These are phyloP conservation scores for Rostrohypoxylon terebratum DNA, from an alignment of 495 filamentous ascomycete genomes.

Conservation along the genomic window DNA sequence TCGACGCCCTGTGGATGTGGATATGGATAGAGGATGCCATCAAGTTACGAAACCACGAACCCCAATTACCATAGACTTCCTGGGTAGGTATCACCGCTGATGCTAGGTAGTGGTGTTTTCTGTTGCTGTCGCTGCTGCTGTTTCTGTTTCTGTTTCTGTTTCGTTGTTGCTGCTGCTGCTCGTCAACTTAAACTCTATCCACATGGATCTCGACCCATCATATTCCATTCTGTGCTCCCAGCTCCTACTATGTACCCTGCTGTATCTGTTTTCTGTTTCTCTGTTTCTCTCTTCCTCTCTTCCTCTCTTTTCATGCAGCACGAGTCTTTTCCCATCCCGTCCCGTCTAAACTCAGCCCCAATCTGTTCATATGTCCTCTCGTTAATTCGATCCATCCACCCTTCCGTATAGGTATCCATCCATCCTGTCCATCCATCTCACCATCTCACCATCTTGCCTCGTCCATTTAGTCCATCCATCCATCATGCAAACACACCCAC, in stretches of 20 bases:
- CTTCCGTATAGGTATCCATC: constrained; percentile 3
- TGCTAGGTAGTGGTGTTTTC: too few relatives aligned
- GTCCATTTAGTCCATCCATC: neutral
- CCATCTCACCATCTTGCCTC: constrained; percentile 7
- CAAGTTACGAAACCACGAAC: too few relatives aligned
- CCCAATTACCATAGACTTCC: too few relatives aligned
- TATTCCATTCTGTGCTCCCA: too few relatives aligned
- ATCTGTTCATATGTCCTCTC: neutral
- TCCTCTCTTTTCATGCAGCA: constrained; percentile 4
- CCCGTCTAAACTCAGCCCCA: constrained; percentile 6
- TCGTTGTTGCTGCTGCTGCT: too few relatives aligned
- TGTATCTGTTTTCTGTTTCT: too few relatives aligned
- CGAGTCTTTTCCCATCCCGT: neutral
- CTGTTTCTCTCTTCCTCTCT: neutral
- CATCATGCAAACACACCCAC: too few relatives aligned
- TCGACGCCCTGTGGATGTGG: neutral
- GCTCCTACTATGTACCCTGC: too few relatives aligned
- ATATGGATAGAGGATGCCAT: neutral
- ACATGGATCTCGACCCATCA: too few relatives aligned
- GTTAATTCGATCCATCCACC: constrained; percentile 8
- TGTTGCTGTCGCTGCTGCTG: too few relatives aligned
- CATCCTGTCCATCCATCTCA: neutral
- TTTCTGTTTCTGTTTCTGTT: too few relatives aligned
- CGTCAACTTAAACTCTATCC: too few relatives aligned
- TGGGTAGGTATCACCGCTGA: neutral